Conservation (phyloP, 2,329 filamentous ascomycete genomes). For the Fusarium xylarioides region DNA sequence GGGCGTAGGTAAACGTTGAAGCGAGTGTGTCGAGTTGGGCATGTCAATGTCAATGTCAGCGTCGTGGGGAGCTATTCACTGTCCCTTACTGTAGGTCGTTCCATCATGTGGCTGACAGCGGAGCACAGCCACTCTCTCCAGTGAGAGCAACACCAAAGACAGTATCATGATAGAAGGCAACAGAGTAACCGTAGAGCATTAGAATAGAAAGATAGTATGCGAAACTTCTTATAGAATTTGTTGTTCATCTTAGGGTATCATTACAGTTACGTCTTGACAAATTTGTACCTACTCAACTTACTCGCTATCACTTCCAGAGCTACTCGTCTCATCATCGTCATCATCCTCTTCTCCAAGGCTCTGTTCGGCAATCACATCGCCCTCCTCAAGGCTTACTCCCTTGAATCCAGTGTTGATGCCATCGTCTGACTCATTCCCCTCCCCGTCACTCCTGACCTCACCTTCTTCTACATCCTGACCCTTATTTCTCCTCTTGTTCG, state of each 20-base stretch:
- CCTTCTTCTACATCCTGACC: slow-evolving; percentile 47
- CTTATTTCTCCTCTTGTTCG: slow-evolving; percentile 37
- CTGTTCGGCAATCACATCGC: slow-evolving; percentile 52
- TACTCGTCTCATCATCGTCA: slow-evolving; percentile 53
- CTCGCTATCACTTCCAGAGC: slow-evolving; percentile 53
- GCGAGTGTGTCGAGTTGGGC: slow-evolving; percentile 13
- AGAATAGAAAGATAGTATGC: neutral
- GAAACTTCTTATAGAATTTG: fast-evolving
- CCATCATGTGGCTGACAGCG: slow-evolving; percentile 32
- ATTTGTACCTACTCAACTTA: neutral
- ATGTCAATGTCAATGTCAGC: slow-evolving; percentile 9
- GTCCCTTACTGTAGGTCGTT: slow-evolving; percentile 9
- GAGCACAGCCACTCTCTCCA: slow-evolving; percentile 26
- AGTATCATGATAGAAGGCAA: neutral
- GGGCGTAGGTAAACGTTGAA: slow-evolving; percentile 1
- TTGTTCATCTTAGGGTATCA: neutral
- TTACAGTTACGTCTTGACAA: neutral
- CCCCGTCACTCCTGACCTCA: slow-evolving; percentile 45
- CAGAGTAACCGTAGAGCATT: neutral
- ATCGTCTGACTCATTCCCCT: slow-evolving; percentile 38
- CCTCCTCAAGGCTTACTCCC: slow-evolving; percentile 39
- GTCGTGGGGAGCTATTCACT: slow-evolving; percentile 33
- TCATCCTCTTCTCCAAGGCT: slow-evolving; percentile 50
- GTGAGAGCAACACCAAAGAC: neutral
- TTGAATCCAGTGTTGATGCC: slow-evolving; percentile 26